Evolutionary conservation across 805 yeast genomes (phyloP), one percentile per base, ranked within the genome.

Genomic region (Candida methanosorbosa): DNA sequence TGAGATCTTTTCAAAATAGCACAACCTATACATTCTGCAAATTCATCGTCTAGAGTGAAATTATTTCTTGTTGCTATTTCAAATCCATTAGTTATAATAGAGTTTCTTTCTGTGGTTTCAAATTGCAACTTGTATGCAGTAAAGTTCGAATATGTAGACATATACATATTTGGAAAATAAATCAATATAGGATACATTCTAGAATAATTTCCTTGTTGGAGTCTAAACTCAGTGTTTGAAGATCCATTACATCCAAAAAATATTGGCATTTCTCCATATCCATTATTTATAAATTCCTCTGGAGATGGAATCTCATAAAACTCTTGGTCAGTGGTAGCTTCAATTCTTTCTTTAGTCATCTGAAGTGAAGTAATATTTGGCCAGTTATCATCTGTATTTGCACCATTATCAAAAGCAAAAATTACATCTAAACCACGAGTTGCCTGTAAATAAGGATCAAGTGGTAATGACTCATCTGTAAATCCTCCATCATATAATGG

Each of bases 211-310:
- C 39, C 42, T 16, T 46, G 52, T 15, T 64, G 57, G n/a, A n/a
- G n/a, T n/a, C n/a, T n/a, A n/a, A n/a, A n/a, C 3, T 63, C 54
- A 39, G 76, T 59, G 48, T 77, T 57, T 43, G 72, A 68, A 1
- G 61, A 46, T 14, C 82, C 72, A 50, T 81, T 71, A 59, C 95
- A 84, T 20, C 95, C 95, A 52, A 85, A 85, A 59, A 85, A 84
- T 1, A 76, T 67, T 20, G 94, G 94, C 41, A 58, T 67, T 14
- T 72, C 57, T 20, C 79, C 77, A 40, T 81, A 64, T 33, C 79
- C 81, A 39, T 59, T 44, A 34, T 67, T 64, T 24, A 70, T 54
- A 50, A 84, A 81, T 1, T 84, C 72, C 27, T 66, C 59, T 8
- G 50, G 54, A 44, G 75, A 79, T 18, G 95, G 94, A 23, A 84